A percentile compares a stretch with the other conserved stretches of the same genome.
Conservation (phyloP, 805 yeast species). For the Saccharomycopsis microspora region DNA sequence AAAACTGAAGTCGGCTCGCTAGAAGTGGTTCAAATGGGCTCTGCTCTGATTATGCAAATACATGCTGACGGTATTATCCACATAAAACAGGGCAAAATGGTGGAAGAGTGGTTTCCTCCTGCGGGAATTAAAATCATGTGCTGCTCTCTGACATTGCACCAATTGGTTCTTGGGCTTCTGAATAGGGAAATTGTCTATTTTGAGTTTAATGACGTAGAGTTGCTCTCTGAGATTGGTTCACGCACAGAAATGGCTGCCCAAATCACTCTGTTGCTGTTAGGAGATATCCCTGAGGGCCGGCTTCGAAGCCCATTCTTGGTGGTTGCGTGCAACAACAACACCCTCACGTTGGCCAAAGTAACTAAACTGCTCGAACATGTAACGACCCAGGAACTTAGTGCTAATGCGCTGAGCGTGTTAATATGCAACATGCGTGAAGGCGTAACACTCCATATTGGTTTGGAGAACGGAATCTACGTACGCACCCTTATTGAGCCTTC, state of each 20-base stretch:
- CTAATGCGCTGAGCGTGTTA: constrained; percentile 31
- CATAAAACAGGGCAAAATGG: constrained; percentile 25
- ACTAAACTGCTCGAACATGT: constrained; percentile 48
- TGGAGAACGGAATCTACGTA: constrained; percentile 74
- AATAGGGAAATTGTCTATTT: constrained; percentile 73
- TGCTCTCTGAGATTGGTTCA: constrained; percentile 60
- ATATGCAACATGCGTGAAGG: constrained; percentile 23
- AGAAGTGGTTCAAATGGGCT: constrained; percentile 58
- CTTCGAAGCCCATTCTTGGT: constrained; percentile 47
- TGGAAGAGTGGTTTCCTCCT: constrained; percentile 76
- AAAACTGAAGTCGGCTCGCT: constrained; percentile 47
- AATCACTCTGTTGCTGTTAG: constrained; percentile 34
- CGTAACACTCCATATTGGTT: constrained; percentile 54
- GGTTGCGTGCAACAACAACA: constrained; percentile 60
- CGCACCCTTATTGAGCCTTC: constrained; percentile 43
- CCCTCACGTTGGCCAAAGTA: constrained; percentile 57
- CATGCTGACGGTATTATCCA: constrained; percentile 62
- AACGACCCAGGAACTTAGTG: constrained; percentile 52
- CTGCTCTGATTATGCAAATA: constrained; percentile 54
- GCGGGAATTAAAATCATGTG: constrained; percentile 52
- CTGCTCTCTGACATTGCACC: constrained; percentile 56
- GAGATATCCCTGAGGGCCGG: constrained; percentile 37
- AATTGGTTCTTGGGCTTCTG: constrained; percentile 60
- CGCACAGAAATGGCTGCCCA: constrained; percentile 40
- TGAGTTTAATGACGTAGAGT: constrained; percentile 55